phyloP scores from a whole-genome alignment of 768 basidiomycete genomes.

The Lactifluus hygrophoroides region DNA sequence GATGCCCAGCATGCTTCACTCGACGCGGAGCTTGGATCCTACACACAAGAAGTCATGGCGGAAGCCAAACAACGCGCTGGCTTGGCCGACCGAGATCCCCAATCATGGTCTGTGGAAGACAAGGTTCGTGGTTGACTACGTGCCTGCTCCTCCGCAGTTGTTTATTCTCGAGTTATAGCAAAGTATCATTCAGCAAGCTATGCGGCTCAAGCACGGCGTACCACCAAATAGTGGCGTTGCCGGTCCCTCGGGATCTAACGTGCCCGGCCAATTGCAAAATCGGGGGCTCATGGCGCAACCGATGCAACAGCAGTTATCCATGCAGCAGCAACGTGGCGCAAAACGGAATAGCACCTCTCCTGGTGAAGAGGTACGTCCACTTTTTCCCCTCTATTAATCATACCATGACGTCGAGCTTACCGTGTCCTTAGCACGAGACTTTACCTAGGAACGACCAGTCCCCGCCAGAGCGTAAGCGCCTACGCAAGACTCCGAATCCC shows the following conservation, averaged over 20 bases:
- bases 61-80: slow-evolving; percentile 37
- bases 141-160: slow-evolving; percentile 7
- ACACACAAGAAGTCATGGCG: slow-evolving; percentile 31
- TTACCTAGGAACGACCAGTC: slow-evolving; percentile 27
- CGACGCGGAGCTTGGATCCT: slow-evolving; percentile 35
- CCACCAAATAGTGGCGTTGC: slow-evolving; percentile 33
- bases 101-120: slow-evolving; percentile 39
- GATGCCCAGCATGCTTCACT: slow-evolving; percentile 23
- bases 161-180: slow-evolving; percentile 24
- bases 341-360: slow-evolving; percentile 33
- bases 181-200: slow-evolving; percentile 28
- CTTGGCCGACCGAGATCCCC: slow-evolving; percentile 38
- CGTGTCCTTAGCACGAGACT: slow-evolving; percentile 23
- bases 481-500: slow-evolving; percentile 27
- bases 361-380: slow-evolving; percentile 27
- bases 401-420: not conserved
- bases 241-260: slow-evolving; percentile 33
- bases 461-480: slow-evolving; percentile 28
- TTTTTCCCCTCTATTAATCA: not conserved
- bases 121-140: slow-evolving; percentile 38
- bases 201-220: slow-evolving; percentile 16
- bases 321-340: slow-evolving; percentile 39
- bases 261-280: slow-evolving; percentile 30
- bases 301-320: slow-evolving; percentile 23
- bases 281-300: slow-evolving; percentile 21